Evolutionary conservation across 1,284 basidiomycete species (phyloP).

Genomic region (Apiotrichum montevideense): DNA sequence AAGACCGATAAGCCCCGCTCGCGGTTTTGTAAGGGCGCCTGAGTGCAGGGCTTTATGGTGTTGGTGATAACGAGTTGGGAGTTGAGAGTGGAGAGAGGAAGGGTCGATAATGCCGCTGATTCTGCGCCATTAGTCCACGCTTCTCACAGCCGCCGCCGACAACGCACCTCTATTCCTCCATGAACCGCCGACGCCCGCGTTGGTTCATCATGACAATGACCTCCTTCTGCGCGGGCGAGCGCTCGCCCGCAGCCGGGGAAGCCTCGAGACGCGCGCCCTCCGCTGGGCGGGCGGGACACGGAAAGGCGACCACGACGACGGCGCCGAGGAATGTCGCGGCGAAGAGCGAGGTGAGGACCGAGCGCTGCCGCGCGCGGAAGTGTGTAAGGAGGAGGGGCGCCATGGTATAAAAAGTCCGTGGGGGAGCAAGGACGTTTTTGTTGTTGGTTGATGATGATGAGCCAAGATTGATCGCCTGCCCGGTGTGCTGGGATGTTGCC

Average conservation of each 20-base stretch:
- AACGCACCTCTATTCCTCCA: constrained; percentile 29
- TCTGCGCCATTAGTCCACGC: too few relatives aligned
- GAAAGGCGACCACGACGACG: constrained; percentile 45
- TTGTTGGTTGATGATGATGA: not conserved
- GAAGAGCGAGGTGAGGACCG: constrained; percentile 44
- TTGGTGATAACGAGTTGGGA: too few relatives aligned
- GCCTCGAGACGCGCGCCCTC: constrained; percentile 5
- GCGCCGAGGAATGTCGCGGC: constrained; percentile 46
- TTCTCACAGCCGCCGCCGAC: too few relatives aligned
- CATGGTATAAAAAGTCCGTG: constrained; percentile 22
- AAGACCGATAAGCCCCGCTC: too few relatives aligned
- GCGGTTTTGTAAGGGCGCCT: too few relatives aligned
- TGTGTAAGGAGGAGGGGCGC: constrained; percentile 44
- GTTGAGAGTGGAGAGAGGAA: too few relatives aligned
- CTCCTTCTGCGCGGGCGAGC: constrained; percentile 17
- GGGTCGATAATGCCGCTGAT: too few relatives aligned
- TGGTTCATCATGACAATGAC: constrained; percentile 46
- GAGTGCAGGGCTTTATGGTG: too few relatives aligned
- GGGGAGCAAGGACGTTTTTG: not conserved
- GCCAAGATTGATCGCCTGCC: too few relatives aligned
- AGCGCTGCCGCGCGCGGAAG: constrained; percentile 44
- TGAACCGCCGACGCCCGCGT: constrained; percentile 39
- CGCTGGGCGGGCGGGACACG: constrained; percentile 38
- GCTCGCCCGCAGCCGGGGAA: not conserved
- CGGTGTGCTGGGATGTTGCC: not conserved